Evolutionary conservation across 2,329 filamentous ascomycete genomes (phyloP).

Genomic region (Fusarium verticillioides): DNA sequence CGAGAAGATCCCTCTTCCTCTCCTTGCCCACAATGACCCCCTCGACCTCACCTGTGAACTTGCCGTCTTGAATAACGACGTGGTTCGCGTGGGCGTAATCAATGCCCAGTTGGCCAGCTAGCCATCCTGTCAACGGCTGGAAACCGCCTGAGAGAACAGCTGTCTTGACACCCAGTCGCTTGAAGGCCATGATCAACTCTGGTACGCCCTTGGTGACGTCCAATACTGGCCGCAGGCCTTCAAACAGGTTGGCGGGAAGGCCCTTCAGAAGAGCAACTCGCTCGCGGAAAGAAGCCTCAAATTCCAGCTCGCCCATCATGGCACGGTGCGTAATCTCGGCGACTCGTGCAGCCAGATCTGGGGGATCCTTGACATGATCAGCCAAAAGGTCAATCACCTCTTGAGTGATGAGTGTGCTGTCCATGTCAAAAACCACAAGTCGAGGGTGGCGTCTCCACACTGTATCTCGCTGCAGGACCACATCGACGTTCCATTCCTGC

Average conservation of each 20-base stretch:
- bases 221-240: conserved; percentile 78
- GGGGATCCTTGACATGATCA: conserved; percentile 73
- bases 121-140: conserved; percentile 86
- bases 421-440: conserved; percentile 97
- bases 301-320: conserved; percentile 96
- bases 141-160: conserved; percentile 95
- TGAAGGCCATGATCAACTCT: conserved; percentile 78
- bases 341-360: conserved; percentile 82
- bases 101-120: conserved; percentile 82
- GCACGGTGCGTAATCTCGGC: conserved; percentile 90
- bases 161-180: conserved; percentile 83
- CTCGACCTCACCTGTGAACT: conserved; percentile 77
- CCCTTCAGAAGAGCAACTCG: conserved; percentile 85
- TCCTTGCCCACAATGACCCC: conserved; percentile 80
- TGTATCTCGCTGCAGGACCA: conserved; percentile 78
- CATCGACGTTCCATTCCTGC: conserved; percentile 88
- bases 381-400: conserved; percentile 98
- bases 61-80: conserved; percentile 70
- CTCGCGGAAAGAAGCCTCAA: conserved; percentile 83
- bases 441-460: conserved; percentile 83
- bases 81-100: conserved; percentile 92
- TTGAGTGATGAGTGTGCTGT: conserved; percentile 95
- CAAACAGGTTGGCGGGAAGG: conserved; percentile 81
- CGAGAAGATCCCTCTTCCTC: conserved; percentile 76
- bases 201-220: conserved; percentile 84